Conservation (phyloP, 2,329 filamentous ascomycete species). For the Rhynchosporium agropyri region DNA sequence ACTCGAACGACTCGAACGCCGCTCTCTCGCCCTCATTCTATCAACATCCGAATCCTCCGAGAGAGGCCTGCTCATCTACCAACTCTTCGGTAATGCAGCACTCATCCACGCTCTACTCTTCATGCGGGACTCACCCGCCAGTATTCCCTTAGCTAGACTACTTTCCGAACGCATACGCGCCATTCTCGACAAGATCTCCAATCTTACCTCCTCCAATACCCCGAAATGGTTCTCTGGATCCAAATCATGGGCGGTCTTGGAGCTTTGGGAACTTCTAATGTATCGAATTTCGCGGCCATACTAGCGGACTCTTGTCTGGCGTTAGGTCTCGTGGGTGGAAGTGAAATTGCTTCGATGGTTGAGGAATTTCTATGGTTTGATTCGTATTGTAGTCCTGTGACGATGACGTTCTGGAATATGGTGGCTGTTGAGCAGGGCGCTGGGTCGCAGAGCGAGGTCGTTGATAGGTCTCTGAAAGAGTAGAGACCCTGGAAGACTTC, state of each 20-base stretch:
- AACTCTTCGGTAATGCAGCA: constrained; percentile 20
- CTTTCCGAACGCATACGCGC: constrained; percentile 16
- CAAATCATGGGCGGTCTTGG: constrained; percentile 22
- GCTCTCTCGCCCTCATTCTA: not conserved
- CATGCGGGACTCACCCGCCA: constrained; percentile 21
- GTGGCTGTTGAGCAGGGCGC: constrained; percentile 12
- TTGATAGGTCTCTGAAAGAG: not conserved
- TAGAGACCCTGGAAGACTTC: not conserved
- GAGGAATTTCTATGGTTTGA: constrained; percentile 23
- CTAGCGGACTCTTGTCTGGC: constrained; percentile 11
- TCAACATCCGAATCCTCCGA: constrained; percentile 2
- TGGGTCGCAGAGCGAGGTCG: not conserved
- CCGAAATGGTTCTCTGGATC: constrained; percentile 26
- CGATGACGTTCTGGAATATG: constrained; percentile 5
- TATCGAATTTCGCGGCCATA: constrained; percentile 15
- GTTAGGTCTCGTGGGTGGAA: constrained; percentile 1
- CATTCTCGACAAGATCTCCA: constrained; percentile 4
- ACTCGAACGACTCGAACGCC: constrained; percentile 10
- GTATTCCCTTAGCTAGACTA: constrained; percentile 16
- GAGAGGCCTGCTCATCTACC: constrained; percentile 8
- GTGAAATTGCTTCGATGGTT: constrained; percentile 5
- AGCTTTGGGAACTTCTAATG: constrained; percentile 2
- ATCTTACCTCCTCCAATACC: constrained; percentile 18
- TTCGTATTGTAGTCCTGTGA: constrained; percentile 4
- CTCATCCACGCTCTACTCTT: constrained; percentile 22